Conservation (phyloP, 306 rosid species). For the Quercus robur region DNA sequence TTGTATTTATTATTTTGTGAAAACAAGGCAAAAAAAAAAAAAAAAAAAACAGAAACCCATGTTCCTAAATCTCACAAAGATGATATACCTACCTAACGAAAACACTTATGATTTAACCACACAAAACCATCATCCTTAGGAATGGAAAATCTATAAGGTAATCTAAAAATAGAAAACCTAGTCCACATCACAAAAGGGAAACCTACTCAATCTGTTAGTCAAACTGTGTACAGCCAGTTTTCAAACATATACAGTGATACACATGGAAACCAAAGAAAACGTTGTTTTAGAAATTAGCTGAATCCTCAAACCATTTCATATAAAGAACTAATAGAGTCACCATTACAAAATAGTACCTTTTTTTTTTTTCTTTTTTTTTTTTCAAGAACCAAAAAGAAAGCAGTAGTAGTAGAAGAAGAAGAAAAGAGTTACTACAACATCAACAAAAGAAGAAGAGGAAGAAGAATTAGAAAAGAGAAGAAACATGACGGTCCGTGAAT, state of each 20-base stretch:
- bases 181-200: not conserved
- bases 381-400: slow-evolving; percentile 1
- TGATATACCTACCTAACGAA: not conserved
- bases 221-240: not conserved
- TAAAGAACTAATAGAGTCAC: not conserved
- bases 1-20: slow-evolving; percentile 2
- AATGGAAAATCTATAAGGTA: not conserved
- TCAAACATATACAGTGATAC: not conserved
- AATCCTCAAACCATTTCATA: slow-evolving; percentile 32
- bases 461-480: not conserved
- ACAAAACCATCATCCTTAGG: not conserved
- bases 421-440: slow-evolving; percentile 10
- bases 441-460: slow-evolving; percentile 7
- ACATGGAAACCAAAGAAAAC: not conserved
- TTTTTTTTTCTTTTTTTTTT: no score
- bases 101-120: not conserved
- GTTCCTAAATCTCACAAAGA: slow-evolving; percentile 1
- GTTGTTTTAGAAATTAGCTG: not conserved
- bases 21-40: not conserved
- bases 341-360: not conserved
- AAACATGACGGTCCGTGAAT: slow-evolving; percentile 23
- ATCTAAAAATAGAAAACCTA: slow-evolving; percentile 16
- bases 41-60: not conserved
- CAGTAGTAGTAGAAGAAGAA: not conserved
- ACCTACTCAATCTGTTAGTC: not conserved